Evolutionary conservation across 1,284 basidiomycete genomes (phyloP).

Genomic region (Naganishia cerealis): DNA sequence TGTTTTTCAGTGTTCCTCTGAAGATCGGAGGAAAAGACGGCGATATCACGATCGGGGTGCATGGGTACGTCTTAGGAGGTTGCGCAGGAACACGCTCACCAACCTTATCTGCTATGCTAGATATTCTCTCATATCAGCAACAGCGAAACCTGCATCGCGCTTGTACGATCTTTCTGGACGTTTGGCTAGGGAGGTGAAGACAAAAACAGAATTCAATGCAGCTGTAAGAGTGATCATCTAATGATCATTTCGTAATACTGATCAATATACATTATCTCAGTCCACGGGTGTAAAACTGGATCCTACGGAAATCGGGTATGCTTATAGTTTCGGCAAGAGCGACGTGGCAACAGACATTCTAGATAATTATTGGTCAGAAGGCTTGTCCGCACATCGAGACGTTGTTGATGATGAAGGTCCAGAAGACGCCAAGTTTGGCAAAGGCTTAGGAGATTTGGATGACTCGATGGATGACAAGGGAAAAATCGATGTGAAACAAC

Average conservation of each 20-base stretch:
- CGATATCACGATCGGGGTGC: constrained; percentile 81
- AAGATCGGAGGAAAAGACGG: constrained; percentile 64
- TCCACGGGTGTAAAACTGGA: constrained; percentile 51
- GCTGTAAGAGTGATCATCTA: constrained; percentile 59
- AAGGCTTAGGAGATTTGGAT: not conserved
- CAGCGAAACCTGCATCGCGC: constrained; percentile 74
- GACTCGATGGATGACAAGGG: constrained; percentile 14
- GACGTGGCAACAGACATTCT: constrained; percentile 39
- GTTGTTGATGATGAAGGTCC: constrained; percentile 22
- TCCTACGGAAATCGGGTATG: constrained; percentile 46
- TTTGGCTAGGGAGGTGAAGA: constrained; percentile 69
- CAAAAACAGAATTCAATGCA: constrained; percentile 72
- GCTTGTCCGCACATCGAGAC: constrained; percentile 33
- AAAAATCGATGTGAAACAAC: constrained; percentile 36
- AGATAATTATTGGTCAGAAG: constrained; percentile 37
- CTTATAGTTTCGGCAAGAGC: constrained; percentile 51
- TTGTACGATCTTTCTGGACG: constrained; percentile 78
- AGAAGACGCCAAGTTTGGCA: constrained; percentile 23
- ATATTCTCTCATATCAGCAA: constrained; percentile 80
- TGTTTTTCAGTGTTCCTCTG: constrained; percentile 78
- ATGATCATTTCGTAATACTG: not conserved
- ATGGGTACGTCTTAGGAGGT: constrained; percentile 65
- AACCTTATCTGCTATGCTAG: constrained; percentile 54
- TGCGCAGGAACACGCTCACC: constrained; percentile 31
- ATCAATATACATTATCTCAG: constrained; percentile 32